Conservation (phyloP, 192 early-diverging fungal genomes). For the Rhizophagus sp. region DNA sequence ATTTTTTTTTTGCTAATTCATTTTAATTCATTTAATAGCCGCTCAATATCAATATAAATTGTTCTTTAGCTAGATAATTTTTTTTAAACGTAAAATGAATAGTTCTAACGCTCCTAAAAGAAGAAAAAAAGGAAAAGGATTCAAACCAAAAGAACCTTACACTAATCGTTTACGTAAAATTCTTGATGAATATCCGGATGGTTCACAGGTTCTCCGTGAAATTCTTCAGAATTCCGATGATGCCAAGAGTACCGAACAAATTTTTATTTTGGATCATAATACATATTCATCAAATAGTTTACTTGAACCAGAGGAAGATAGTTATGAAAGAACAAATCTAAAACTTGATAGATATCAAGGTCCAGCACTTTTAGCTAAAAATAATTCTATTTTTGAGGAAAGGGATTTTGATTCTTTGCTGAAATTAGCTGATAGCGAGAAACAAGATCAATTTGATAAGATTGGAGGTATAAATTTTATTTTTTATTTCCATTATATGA, state of each 20-base stretch:
- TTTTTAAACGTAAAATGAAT: too few species aligned
- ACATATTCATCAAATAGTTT: neutral
- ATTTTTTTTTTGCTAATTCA: too few species aligned
- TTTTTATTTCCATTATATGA: neutral
- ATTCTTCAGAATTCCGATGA: constrained; percentile 45
- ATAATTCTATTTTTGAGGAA: constrained; percentile 30
- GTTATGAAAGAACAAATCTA: neutral
- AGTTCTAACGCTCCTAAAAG: neutral
- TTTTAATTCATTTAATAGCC: too few species aligned
- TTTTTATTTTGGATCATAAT: constrained; percentile 10
- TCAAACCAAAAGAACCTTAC: constrained; percentile 32
- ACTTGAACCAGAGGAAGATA: neutral
- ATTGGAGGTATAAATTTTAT: neutral
- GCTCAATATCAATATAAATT: too few species aligned
- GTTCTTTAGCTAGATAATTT: too few species aligned
- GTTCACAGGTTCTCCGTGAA: constrained; percentile 44
- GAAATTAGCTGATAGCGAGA: constrained; percentile 33
- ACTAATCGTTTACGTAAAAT: constrained; percentile 38
- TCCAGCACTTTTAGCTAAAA: constrained; percentile 30
- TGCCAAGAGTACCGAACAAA: neutral
- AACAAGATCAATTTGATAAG: constrained; percentile 16
- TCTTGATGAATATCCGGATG: constrained; percentile 47
- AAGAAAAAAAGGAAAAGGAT: neutral
- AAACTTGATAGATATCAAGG: constrained; percentile 29
- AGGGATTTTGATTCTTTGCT: constrained; percentile 26